These are phyloP conservation scores for Ceratocystis alfenasii DNA, from an alignment of 2,329 filamentous ascomycete species.

Conservation along the genomic window DNA sequence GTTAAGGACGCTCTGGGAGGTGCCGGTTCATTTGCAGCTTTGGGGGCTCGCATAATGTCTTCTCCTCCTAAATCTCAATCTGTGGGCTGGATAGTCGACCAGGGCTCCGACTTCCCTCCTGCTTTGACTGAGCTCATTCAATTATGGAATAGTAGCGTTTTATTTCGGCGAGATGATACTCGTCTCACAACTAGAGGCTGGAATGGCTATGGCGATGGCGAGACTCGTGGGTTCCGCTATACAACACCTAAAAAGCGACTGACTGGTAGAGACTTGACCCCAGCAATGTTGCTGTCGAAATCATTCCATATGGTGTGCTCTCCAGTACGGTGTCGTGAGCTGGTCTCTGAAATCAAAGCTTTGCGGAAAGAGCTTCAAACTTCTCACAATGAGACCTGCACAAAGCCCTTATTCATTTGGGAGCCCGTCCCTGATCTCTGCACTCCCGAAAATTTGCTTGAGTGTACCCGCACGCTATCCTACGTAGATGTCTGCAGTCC, in stretches of 20 bases:
- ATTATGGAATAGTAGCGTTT: constrained; percentile 62
- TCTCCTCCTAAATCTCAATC: constrained; percentile 48
- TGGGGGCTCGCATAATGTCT: constrained; percentile 81
- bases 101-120: constrained; percentile 73
- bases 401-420: constrained; percentile 72
- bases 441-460: constrained; percentile 53
- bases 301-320: constrained; percentile 85
- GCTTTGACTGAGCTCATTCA: constrained; percentile 51
- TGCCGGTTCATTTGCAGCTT: constrained; percentile 71
- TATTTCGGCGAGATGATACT: constrained; percentile 52
- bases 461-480: constrained; percentile 51
- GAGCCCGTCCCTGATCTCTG: constrained; percentile 89
- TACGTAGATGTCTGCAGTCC: constrained; percentile 57
- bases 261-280: constrained; percentile 57
- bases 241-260: constrained; percentile 75
- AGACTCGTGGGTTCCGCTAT: constrained; percentile 71
- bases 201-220: constrained; percentile 73
- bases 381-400: constrained; percentile 30
- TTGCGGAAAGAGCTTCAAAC: constrained; percentile 34
- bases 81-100: constrained; percentile 85
- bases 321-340: constrained; percentile 59
- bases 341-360: constrained; percentile 58
- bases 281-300: constrained; percentile 54
- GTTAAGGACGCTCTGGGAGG: constrained; percentile 74
- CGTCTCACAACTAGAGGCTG: constrained; percentile 78